Evolutionary conservation across 768 basidiomycete species (phyloP).

Genomic region (Asterophora lycoperdoides): DNA sequence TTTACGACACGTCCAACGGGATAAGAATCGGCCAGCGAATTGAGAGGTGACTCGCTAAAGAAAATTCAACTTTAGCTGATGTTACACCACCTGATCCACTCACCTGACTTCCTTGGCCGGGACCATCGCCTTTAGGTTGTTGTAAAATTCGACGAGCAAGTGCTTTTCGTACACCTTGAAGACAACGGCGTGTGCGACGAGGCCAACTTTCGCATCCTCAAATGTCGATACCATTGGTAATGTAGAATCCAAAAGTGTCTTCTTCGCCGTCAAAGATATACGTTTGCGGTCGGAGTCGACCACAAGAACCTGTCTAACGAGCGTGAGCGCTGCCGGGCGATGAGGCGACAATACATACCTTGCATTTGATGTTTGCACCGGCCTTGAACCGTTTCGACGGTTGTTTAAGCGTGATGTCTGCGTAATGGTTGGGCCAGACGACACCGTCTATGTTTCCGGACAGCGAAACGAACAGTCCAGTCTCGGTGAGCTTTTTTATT

Average conservation of each 20-base stretch:
- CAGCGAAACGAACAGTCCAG: conserved; percentile 80
- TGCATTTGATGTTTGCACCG: conserved; percentile 78
- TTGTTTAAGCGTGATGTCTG: conserved; percentile 91
- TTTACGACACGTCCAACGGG: conserved; percentile 78
- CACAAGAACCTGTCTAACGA: conserved; percentile 57
- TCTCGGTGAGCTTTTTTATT: conserved; percentile 79
- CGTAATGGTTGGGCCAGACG: conserved; percentile 92
- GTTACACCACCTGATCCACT: conserved; percentile 10
- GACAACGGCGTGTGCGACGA: conserved; percentile 76
- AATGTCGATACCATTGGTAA: conserved; percentile 63
- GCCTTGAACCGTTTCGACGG: conserved; percentile 87
- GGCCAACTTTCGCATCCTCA: conserved; percentile 66
- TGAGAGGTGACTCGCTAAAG: conserved; percentile 59
- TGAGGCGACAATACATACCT: conserved; percentile 45
- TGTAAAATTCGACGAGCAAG: conserved; percentile 87
- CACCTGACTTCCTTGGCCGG: conserved; percentile 82
- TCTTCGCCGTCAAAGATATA: conserved; percentile 87
- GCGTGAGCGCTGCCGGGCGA: not conserved
- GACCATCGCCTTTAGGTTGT: conserved; percentile 78
- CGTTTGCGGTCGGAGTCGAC: conserved; percentile 80
- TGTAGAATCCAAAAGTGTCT: conserved; percentile 77
- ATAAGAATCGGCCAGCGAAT: conserved; percentile 60
- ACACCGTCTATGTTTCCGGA: conserved; percentile 89
- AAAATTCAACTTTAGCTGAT: not conserved
- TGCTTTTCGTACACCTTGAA: conserved; percentile 79